phyloP scores from a whole-genome alignment of 2,329 filamentous ascomycete species.

The Ascochyta rabiei region DNA sequence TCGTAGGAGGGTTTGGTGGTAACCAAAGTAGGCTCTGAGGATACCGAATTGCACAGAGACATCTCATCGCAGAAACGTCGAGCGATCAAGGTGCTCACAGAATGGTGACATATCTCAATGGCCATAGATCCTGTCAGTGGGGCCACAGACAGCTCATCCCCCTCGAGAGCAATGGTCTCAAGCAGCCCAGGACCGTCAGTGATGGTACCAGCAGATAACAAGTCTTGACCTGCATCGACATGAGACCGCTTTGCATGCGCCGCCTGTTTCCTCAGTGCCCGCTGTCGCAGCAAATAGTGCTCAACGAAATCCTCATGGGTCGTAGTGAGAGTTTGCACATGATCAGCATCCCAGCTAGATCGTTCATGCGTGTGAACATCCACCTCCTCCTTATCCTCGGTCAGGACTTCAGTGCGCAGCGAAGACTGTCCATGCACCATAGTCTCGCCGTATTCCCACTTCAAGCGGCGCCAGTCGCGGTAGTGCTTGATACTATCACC shows the following conservation, averaged over 20 bases:
- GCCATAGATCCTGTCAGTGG: not conserved
- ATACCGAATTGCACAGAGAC: not conserved
- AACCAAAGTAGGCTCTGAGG: not conserved
- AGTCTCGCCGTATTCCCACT: not conserved
- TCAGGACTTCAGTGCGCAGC: not conserved
- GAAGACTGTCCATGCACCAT: constrained; percentile 4
- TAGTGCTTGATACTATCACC: not conserved
- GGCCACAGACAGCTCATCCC: not conserved
- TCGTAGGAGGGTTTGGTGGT: constrained; percentile 11
- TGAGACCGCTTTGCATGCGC: not conserved
- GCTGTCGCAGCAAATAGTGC: not conserved
- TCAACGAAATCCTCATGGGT: constrained; percentile 4
- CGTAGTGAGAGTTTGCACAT: not conserved
- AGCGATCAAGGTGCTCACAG: not conserved
- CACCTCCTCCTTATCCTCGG: not conserved
- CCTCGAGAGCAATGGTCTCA: no score
- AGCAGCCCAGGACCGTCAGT: no score
- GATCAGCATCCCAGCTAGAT: not conserved
- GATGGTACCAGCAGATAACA: no score
- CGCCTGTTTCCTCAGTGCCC: not conserved
- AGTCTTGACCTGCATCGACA: no score
- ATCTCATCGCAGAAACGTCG: not conserved
- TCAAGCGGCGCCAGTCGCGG: not conserved
- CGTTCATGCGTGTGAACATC: not conserved
- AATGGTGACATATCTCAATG: not conserved